Conservation (phyloP, 2,329 filamentous ascomycete genomes). For the Ambrosiella xylebori region DNA sequence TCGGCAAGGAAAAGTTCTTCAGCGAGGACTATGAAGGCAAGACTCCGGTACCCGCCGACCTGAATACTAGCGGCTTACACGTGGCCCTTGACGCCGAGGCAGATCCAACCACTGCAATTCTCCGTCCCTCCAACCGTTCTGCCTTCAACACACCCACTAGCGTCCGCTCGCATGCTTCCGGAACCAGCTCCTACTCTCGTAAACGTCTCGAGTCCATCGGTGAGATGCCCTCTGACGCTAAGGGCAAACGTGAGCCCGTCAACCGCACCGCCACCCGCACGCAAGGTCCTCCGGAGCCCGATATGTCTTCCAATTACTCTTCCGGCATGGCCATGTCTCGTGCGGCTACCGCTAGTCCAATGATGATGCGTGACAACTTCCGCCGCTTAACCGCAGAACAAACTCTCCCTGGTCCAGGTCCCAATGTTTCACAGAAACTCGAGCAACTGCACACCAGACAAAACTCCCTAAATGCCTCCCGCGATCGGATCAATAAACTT, state of each 20-base stretch:
- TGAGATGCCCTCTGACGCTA: slow-evolving; percentile 24
- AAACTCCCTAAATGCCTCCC: slow-evolving; percentile 58
- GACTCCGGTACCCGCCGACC: slow-evolving; percentile 43
- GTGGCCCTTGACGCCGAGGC: slow-evolving; percentile 36
- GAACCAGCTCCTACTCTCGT: slow-evolving; percentile 37
- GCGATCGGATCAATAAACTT: slow-evolving; percentile 43
- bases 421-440: slow-evolving; percentile 43
- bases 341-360: slow-evolving; percentile 50
- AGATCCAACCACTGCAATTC: slow-evolving; percentile 55
- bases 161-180: slow-evolving; percentile 40
- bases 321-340: slow-evolving; percentile 36
- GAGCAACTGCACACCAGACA: slow-evolving; percentile 42
- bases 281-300: slow-evolving; percentile 4
- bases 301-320: slow-evolving; percentile 15
- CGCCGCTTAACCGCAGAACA: slow-evolving; percentile 20
- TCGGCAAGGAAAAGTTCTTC: slow-evolving; percentile 46
- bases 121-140: slow-evolving; percentile 49
- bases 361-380: slow-evolving; percentile 38
- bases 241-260: not conserved
- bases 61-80: slow-evolving; percentile 37
- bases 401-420: slow-evolving; percentile 42
- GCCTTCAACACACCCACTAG: slow-evolving; percentile 54
- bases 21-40: slow-evolving; percentile 32
- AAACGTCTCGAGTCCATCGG: slow-evolving; percentile 63
- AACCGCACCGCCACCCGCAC: not conserved